Evolutionary conservation across 2,329 filamentous ascomycete species (phyloP).

Genomic region (Fusarium torulosum): DNA sequence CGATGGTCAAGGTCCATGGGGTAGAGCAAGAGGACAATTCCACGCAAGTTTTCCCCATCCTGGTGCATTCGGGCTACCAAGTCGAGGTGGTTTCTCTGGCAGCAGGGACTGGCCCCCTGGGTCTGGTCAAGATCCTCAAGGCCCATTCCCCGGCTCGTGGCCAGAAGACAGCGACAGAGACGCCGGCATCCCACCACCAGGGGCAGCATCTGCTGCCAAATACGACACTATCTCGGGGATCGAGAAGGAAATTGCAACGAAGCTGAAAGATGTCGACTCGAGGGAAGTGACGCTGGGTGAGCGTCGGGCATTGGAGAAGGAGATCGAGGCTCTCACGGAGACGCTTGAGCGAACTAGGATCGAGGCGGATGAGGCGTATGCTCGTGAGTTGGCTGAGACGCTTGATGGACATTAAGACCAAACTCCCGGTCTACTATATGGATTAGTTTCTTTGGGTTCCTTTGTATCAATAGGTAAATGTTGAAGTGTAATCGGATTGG

Average conservation of each 20-base stretch:
- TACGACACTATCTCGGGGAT: conserved; percentile 54
- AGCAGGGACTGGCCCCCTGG: conserved; percentile 7
- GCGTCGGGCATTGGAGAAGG: conserved; percentile 48
- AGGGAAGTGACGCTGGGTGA: conserved; percentile 44
- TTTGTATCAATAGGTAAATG: neutral
- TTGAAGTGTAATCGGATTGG: neutral
- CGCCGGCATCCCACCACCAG: conserved; percentile 34
- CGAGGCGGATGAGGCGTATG: conserved; percentile 63
- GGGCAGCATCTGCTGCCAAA: conserved; percentile 51
- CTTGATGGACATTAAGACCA: neutral
- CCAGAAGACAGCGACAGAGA: conserved; percentile 49
- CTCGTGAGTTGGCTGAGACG: conserved; percentile 55
- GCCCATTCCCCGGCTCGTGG: conserved; percentile 51
- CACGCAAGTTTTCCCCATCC: conserved; percentile 13
- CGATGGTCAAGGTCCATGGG: conserved; percentile 19
- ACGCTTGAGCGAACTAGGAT: conserved; percentile 56
- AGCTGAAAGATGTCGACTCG: conserved; percentile 47
- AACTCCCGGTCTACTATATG: neutral
- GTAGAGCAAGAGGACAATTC: conserved; percentile 18
- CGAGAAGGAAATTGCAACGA: conserved; percentile 51
- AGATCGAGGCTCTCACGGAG: conserved; percentile 56
- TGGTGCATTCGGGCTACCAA: conserved; percentile 23
- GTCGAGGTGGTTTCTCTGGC: conserved; percentile 14
- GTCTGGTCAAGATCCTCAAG: conserved; percentile 5
- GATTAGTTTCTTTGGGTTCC: neutral